Evolutionary conservation across 164 flowering plant species (phyloP), one percentile per base, ranked within the genome.

Genomic region (Magnolia sinica): DNA sequence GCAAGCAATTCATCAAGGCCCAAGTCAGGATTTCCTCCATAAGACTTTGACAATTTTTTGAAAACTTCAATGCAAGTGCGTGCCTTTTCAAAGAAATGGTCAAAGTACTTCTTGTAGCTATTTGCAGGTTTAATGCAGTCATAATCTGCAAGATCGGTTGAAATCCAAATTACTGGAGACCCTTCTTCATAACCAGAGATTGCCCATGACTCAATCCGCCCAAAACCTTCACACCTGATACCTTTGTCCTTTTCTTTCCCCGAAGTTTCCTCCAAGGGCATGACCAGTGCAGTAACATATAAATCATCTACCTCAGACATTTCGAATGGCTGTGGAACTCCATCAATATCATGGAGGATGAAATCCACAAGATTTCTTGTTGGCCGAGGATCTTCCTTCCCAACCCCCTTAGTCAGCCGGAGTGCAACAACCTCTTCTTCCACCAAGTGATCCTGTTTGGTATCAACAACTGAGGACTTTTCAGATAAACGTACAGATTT

Each of bases 121-220:
- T 76, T 74, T 4, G 93, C 86, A 51, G 99, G 95, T 76, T 89
- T 92, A 1, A 87, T 58, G 77, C 98, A 93, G 22, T 88, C 90
- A 82, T 93, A 95, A 76, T 95, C 98, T 51, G 95, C 92, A 50
- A 89, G 14, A 29, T 88, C 94, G 1, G 99, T 95, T 0, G 95
- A 87, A 13, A 95, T 73, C 98, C 98, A 95, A 73, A 93, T 81
- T 0, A 87, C 86, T 1, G 96, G 97, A 3, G 78, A 78, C 11
- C 96, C 97, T n/a, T 92, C 98, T 76, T 95, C 98, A 81, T 91
- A 95, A 49, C 99, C 99, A 77, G 99, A 95, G 55, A 95, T 89
- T 1, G 85, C 79, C 98, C 99, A 95, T 1, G 85, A 73, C 81
- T 92, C 96, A 51, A 95, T 84, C 31, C 96, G 87, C 7, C 99